Base-by-base conservation (phyloP, 371 early-diverging fungal genomes). In the Haplosporangium sp. region DNA sequence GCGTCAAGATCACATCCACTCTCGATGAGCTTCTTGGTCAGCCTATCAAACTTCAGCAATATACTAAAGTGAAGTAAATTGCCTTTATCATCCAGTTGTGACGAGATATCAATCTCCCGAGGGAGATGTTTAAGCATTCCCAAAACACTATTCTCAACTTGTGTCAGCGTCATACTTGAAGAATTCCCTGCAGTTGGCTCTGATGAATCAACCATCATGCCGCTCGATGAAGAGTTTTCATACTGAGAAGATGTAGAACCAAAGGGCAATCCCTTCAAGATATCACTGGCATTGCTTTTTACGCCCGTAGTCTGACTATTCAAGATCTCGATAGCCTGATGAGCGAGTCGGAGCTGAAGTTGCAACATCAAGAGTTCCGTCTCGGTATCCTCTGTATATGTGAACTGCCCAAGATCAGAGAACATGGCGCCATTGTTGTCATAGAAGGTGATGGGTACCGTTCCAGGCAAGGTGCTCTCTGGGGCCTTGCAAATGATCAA, bases 291-390 rank as follows among this genome's bases (percentile, higher is more conserved):
- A 55, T 56, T 64, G 19, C 75, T 72, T 1, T 39, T 58, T 27
- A 72, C 69, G n/a, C 81, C 81, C 0, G 81, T 74, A 1, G 81
- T 72, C 47, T 74, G 72, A 1, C 60, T 65, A 17, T 71, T 75
- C 50, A 81, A 47, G 37, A 71, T 74, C 38, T 81, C 81, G 19
- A 81, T 69, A 19, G 81, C 81, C 13, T 72, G 75, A 45, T 74
- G 81, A 3, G 81, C 75, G 37, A 81, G 65, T n/a, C 75, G 81
- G 6, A 81, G 65, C 40, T 81, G 75, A 8, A 81, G 71, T 39
- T 81, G 74, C 50, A 81, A 15, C 8, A 81, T 74, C 75, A 81
- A 35, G 9, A 81, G 57, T 47, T 81, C 81, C 3, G 81, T 81
- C 66, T 81, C 81, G 8, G 63, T 27, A 56, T 74, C 75, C 11